These are phyloP conservation scores for Panaeolus cyanescens DNA, from an alignment of 768 basidiomycete genomes.

Conservation along the genomic window DNA sequence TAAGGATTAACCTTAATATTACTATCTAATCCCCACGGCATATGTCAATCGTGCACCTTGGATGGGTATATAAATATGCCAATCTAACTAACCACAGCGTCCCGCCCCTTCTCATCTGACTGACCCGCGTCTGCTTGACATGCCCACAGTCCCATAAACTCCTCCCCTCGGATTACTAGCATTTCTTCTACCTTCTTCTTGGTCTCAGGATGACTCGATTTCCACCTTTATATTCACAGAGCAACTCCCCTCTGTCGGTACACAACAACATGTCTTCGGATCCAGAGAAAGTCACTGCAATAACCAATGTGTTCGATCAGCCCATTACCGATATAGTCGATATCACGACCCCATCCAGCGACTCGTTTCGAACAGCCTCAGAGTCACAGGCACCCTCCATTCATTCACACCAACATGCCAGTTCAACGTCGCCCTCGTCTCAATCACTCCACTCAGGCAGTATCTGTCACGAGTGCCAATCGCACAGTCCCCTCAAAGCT, in stretches of 20 bases:
- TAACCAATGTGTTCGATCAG: background rate
- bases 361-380: background rate
- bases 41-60: background rate
- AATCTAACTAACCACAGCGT: background rate
- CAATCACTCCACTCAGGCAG: background rate
- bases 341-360: background rate
- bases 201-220: background rate
- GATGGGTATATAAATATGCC: background rate
- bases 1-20: background rate
- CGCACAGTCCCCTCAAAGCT: slow-evolving; percentile 34
- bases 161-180: background rate
- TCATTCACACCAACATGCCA: background rate
- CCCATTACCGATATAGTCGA: no score
- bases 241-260: background rate
- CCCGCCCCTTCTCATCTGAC: background rate
- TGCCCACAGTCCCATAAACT: background rate
- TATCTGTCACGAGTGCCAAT: slow-evolving; percentile 9
- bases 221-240: background rate
- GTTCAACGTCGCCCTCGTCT: background rate
- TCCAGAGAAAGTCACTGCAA: background rate
- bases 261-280: background rate
- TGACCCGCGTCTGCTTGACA: background rate
- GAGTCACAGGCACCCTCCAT: background rate
- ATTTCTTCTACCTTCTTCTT: background rate
- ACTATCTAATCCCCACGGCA: background rate